These are phyloP conservation scores for Zygoascus tannicola DNA, from an alignment of 805 yeast species.

Conservation along the genomic window DNA sequence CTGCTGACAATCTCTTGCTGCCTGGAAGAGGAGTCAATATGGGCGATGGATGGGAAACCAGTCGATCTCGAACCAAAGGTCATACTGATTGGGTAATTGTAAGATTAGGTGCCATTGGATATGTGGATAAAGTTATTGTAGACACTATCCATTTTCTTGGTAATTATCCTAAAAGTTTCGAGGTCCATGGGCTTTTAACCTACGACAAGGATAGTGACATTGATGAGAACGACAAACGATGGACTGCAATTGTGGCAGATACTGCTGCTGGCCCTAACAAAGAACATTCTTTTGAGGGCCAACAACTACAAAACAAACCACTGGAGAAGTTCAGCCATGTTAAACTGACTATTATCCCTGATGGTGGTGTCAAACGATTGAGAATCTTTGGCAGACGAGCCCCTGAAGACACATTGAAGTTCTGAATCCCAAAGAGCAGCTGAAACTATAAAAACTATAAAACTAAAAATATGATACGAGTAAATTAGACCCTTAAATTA, in stretches of 20 bases:
- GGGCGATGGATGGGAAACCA: constrained; percentile 99
- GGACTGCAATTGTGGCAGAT: constrained; percentile 59
- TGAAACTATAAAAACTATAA: neutral
- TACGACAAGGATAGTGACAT: constrained; percentile 31
- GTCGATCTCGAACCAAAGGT: constrained; percentile 70
- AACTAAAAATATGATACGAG: no score
- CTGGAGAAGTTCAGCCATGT: constrained; percentile 53
- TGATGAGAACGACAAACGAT: constrained; percentile 35
- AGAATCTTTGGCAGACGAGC: constrained; percentile 57
- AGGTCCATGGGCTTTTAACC: constrained; percentile 51
- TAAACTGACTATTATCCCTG: constrained; percentile 78
- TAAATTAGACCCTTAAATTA: no score
- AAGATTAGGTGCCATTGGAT: constrained; percentile 60
- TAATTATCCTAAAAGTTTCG: constrained; percentile 78
- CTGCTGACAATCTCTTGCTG: constrained; percentile 77
- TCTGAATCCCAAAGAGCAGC: neutral
- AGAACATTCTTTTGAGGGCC: constrained; percentile 45
- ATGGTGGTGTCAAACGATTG: constrained; percentile 91
- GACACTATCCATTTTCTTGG: constrained; percentile 96
- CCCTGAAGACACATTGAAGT: neutral
- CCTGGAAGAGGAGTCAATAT: constrained; percentile 95
- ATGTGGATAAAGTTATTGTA: constrained; percentile 50
- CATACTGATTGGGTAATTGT: constrained; percentile 91
- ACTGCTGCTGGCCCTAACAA: constrained; percentile 74
- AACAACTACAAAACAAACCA: constrained; percentile 22